A percentile compares a stretch with the other conserved stretches of the same genome.
Conservation (phyloP, 148 eudicot species). For the Vaccinium macrocarpon region DNA sequence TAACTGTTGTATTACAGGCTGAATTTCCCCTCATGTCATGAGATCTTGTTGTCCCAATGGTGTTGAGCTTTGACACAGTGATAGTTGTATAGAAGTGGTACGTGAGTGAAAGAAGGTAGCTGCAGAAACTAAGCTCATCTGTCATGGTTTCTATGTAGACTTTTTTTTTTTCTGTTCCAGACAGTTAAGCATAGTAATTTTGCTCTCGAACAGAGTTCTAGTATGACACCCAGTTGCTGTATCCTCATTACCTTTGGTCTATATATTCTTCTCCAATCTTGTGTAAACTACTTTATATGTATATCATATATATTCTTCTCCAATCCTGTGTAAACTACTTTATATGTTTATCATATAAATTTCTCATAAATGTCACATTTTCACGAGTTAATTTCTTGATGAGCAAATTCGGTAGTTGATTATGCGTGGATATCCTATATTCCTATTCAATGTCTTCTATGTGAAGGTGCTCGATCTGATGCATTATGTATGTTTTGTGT, state of each 20-base stretch:
- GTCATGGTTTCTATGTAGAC: not conserved
- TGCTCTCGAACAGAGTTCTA: not conserved
- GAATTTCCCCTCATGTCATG: no score
- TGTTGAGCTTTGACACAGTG: no score
- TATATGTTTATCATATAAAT: not conserved
- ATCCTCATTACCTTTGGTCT: not conserved
- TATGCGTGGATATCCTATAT: not conserved
- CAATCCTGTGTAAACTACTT: not conserved
- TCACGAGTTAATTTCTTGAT: no score
- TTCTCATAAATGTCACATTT: no score
- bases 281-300: not conserved
- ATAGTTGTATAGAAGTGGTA: no score
- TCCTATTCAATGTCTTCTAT: slow-evolving; percentile 1
- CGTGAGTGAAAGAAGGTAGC: not conserved
- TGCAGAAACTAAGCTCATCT: not conserved
- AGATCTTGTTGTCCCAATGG: no score
- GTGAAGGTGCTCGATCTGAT: slow-evolving; percentile 43
- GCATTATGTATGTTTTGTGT: slow-evolving; percentile 24
- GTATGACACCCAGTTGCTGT: not conserved
- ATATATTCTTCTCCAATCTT: not conserved
- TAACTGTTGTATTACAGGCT: no score
- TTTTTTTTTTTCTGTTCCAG: no score
- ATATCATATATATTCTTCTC: not conserved
- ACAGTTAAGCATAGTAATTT: not conserved
- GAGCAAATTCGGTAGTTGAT: not conserved